phyloP scores from a whole-genome alignment of 148 eudicot species.

The Vaccinium myrtillus region DNA sequence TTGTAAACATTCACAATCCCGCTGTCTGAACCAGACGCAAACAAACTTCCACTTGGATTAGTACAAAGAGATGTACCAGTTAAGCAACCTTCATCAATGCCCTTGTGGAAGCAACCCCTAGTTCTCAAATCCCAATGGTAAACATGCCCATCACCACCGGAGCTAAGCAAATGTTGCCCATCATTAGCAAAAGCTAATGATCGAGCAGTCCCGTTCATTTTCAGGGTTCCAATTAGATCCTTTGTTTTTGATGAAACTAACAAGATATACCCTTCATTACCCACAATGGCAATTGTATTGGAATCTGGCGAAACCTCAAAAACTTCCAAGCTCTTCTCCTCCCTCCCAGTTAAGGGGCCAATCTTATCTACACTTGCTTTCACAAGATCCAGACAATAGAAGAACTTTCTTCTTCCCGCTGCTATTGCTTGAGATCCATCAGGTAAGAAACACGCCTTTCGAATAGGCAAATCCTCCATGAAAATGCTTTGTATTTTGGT shows the following conservation, averaged over 20 bases:
- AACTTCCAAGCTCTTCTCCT: constrained; percentile 80
- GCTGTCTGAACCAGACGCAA: constrained; percentile 82
- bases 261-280: constrained; percentile 87
- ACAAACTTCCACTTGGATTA: constrained; percentile 61
- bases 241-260: constrained; percentile 82
- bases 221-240: constrained; percentile 80
- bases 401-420: constrained; percentile 85
- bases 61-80: constrained; percentile 73
- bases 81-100: constrained; percentile 79
- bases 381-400: constrained; percentile 72
- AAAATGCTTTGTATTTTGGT: constrained; percentile 65
- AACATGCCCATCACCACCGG: constrained; percentile 90
- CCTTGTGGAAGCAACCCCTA: constrained; percentile 75
- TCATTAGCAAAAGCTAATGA: constrained; percentile 66
- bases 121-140: constrained; percentile 92
- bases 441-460: constrained; percentile 73
- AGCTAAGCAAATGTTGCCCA: constrained; percentile 70
- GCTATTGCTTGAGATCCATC: constrained; percentile 87
- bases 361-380: constrained; percentile 68
- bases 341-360: constrained; percentile 83
- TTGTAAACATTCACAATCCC: constrained; percentile 88
- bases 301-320: constrained; percentile 97
- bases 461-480: constrained; percentile 81
- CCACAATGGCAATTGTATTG: constrained; percentile 77
- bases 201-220: constrained; percentile 91